These are phyloP conservation scores for Saturnispora bothae DNA, from an alignment of 805 yeast genomes.

Conservation along the genomic window DNA sequence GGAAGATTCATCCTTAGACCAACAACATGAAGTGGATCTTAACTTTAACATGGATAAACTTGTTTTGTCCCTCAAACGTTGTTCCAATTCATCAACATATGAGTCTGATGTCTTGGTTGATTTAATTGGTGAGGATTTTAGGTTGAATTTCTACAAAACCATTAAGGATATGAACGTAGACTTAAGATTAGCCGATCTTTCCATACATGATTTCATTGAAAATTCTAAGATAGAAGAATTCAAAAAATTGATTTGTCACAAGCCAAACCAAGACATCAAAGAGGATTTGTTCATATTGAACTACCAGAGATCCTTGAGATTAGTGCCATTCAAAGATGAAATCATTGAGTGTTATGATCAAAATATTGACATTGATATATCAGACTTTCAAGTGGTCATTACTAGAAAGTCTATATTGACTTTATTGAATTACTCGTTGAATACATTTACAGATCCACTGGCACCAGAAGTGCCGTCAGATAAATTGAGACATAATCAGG, in stretches of 20 bases:
- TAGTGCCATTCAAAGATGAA: slow-evolving; percentile 41
- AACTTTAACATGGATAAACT: slow-evolving; percentile 58
- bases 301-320: slow-evolving; percentile 49
- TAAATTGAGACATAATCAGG: slow-evolving; percentile 55
- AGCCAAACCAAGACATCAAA: slow-evolving; percentile 30
- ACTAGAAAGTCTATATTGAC: slow-evolving; percentile 73
- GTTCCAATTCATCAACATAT: slow-evolving; percentile 50
- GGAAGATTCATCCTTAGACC: slow-evolving; percentile 6
- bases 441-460: slow-evolving; percentile 81
- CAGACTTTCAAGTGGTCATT: slow-evolving; percentile 65
- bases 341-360: slow-evolving; percentile 70
- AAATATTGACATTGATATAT: slow-evolving; percentile 57
- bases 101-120: slow-evolving; percentile 62
- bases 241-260: slow-evolving; percentile 60
- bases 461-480: slow-evolving; percentile 62
- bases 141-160: slow-evolving; percentile 50
- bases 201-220: slow-evolving; percentile 68
- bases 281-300: slow-evolving; percentile 49
- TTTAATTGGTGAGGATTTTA: slow-evolving; percentile 55
- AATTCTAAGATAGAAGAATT: slow-evolving; percentile 50
- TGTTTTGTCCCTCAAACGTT: slow-evolving; percentile 52
- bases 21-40: slow-evolving; percentile 64
- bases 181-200: slow-evolving; percentile 51
- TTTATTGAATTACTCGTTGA: slow-evolving; percentile 66
- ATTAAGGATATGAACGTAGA: slow-evolving; percentile 54